Evolutionary conservation across 306 rosid species (phyloP).

Genomic region (Rosa chinensis): DNA sequence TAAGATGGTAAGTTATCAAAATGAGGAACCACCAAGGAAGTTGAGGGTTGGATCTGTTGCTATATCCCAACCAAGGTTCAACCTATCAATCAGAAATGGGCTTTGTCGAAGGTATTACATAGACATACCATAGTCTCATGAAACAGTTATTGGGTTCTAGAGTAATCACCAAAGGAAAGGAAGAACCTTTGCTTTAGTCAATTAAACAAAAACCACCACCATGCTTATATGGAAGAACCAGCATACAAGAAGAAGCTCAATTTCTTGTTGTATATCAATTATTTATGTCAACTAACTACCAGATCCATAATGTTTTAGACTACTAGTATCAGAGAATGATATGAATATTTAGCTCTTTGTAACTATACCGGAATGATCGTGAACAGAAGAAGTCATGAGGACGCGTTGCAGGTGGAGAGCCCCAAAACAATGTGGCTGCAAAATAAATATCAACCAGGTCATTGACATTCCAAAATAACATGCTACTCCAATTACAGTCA

Average conservation of each 20-base stretch:
- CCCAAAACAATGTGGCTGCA: slow-evolving; percentile 31
- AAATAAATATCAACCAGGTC: slow-evolving; percentile 11
- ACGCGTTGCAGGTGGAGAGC: slow-evolving; percentile 16
- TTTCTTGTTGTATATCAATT: neutral
- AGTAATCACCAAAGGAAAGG: neutral
- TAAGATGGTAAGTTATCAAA: neutral
- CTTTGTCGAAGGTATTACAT: neutral
- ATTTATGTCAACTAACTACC: slow-evolving; percentile 10
- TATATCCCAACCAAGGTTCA: neutral
- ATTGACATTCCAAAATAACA: slow-evolving; percentile 8
- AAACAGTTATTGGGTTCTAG: neutral
- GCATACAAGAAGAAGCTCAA: neutral
- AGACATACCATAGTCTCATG: neutral
- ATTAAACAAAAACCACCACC: neutral
- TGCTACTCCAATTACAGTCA: neutral
- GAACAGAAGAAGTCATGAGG: slow-evolving; percentile 57
- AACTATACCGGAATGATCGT: slow-evolving; percentile 45
- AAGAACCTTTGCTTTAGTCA: neutral
- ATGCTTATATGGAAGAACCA: slow-evolving; percentile 3
- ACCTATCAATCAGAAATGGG: neutral
- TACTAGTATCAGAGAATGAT: neutral
- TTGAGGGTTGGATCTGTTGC: neutral
- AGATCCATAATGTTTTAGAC: neutral
- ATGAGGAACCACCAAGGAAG: slow-evolving; percentile 3
- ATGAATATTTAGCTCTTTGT: neutral